phyloP scores from a whole-genome alignment of 805 yeast species.

The Zygoascus flipseniorum region DNA sequence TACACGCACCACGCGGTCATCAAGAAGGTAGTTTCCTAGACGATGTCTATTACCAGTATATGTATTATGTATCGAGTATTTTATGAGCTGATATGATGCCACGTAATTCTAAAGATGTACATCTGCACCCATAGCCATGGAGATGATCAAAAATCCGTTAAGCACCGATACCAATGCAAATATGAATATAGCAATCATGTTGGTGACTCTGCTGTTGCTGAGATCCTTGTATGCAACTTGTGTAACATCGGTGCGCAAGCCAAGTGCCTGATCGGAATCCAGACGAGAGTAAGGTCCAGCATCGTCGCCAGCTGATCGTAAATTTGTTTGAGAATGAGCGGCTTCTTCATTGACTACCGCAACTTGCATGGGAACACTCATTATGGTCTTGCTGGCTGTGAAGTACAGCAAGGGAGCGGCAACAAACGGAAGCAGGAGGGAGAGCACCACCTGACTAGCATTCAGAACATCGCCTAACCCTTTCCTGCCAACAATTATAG shows the following conservation, averaged over 20 bases:
- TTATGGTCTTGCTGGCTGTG: slow-evolving; percentile 58
- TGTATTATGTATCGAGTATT: background rate
- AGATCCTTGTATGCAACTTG: slow-evolving; percentile 41
- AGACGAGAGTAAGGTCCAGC: background rate
- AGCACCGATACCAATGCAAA: slow-evolving; percentile 68
- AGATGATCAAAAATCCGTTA: slow-evolving; percentile 57
- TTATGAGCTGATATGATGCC: background rate
- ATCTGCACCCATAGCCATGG: slow-evolving; percentile 43
- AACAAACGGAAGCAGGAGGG: slow-evolving; percentile 75
- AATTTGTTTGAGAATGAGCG: background rate
- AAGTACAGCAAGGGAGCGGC: slow-evolving; percentile 82
- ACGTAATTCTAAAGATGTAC: slow-evolving; percentile 35
- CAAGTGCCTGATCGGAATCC: background rate
- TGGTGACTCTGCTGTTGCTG: slow-evolving; percentile 54
- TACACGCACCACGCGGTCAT: background rate
- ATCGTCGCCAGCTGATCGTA: background rate
- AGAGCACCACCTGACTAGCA: slow-evolving; percentile 73
- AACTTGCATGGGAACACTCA: slow-evolving; percentile 35
- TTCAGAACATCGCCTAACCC: slow-evolving; percentile 68
- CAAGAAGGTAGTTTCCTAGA: background rate
- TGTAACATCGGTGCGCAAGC: background rate
- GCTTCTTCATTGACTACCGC: background rate
- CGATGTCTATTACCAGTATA: background rate
- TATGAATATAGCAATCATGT: slow-evolving; percentile 46
- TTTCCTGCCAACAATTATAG: slow-evolving; percentile 64